Conservation (phyloP, 2,329 filamentous ascomycete genomes). For the Chrysoporthe puriensis region DNA sequence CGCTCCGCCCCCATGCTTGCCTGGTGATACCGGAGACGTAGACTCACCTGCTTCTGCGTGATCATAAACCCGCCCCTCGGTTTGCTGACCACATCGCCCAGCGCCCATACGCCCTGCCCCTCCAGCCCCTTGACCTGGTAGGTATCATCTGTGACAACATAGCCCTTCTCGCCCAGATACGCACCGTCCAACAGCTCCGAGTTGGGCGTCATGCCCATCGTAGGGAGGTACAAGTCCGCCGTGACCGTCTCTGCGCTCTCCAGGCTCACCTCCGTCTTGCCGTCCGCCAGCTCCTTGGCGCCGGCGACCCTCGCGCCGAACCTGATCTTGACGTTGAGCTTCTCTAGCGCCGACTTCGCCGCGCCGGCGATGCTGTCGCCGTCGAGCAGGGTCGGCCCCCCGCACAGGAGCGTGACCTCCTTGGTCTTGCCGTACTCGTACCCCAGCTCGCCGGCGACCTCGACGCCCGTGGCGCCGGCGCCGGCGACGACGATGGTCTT, state of each 20-base stretch:
- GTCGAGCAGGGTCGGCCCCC: conserved; percentile 45
- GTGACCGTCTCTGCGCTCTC: conserved; percentile 49
- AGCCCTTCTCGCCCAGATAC: conserved; percentile 49
- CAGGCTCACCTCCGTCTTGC: conserved; percentile 54
- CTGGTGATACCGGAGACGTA: not conserved
- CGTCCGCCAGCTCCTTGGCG: conserved; percentile 41
- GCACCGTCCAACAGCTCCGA: conserved; percentile 53
- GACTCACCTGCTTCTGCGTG: conserved; percentile 52
- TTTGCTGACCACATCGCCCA: conserved; percentile 56
- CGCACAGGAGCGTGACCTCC: conserved; percentile 52
- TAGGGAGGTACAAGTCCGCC: conserved; percentile 61
- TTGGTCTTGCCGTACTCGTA: conserved; percentile 52
- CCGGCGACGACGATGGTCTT: conserved; percentile 60
- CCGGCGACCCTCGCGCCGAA: conserved; percentile 46
- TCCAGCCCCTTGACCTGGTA: conserved; percentile 50
- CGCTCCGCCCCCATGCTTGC: not conserved
- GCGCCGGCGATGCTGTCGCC: conserved; percentile 48
- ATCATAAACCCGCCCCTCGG: conserved; percentile 50
- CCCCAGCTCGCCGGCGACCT: conserved; percentile 58
- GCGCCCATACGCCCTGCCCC: conserved; percentile 51
- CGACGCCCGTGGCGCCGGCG: conserved; percentile 59
- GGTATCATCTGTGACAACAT: conserved; percentile 54
- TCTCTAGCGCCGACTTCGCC: conserved; percentile 54
- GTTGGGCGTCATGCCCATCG: conserved; percentile 59
- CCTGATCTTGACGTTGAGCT: conserved; percentile 55